These are phyloP conservation scores for Striga asiatica DNA, from an alignment of 257 asterid species.

Conservation along the genomic window DNA sequence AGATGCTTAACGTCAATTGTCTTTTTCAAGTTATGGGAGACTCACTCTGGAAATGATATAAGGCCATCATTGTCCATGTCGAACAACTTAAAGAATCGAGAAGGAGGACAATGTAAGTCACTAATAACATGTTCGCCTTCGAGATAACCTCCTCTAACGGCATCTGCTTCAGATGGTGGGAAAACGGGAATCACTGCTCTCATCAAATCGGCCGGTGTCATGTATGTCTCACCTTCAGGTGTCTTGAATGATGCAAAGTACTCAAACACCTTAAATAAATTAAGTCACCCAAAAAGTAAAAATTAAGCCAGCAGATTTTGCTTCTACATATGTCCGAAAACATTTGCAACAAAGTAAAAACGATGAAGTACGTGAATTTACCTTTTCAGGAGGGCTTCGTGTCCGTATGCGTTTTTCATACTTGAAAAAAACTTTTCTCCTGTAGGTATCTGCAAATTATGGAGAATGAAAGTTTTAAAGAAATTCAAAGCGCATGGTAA, in stretches of 20 bases:
- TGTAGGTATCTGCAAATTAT: slow-evolving; percentile 48
- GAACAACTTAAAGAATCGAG: slow-evolving; percentile 73
- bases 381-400: slow-evolving; percentile 92
- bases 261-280: slow-evolving; percentile 59
- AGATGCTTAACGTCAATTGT: background rate
- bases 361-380: too few species aligned
- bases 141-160: slow-evolving; percentile 61
- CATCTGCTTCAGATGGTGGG: slow-evolving; percentile 71
- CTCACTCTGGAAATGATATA: slow-evolving; percentile 82
- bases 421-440: slow-evolving; percentile 89
- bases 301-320: too few species aligned
- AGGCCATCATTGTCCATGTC: slow-evolving; percentile 85
- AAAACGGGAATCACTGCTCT: slow-evolving; percentile 86
- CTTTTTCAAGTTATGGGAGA: too few species aligned
- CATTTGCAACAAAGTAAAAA: too few species aligned
- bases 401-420: slow-evolving; percentile 83
- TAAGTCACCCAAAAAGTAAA: too few species aligned
- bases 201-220: slow-evolving; percentile 87
- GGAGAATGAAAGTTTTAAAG: background rate
- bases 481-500: too few species aligned
- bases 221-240: slow-evolving; percentile 54
- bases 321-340: too few species aligned
- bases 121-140: slow-evolving; percentile 45
- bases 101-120: slow-evolving; percentile 60
- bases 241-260: slow-evolving; percentile 65